Conservation (phyloP, 768 basidiomycete genomes). For the Boletus fagicola region DNA sequence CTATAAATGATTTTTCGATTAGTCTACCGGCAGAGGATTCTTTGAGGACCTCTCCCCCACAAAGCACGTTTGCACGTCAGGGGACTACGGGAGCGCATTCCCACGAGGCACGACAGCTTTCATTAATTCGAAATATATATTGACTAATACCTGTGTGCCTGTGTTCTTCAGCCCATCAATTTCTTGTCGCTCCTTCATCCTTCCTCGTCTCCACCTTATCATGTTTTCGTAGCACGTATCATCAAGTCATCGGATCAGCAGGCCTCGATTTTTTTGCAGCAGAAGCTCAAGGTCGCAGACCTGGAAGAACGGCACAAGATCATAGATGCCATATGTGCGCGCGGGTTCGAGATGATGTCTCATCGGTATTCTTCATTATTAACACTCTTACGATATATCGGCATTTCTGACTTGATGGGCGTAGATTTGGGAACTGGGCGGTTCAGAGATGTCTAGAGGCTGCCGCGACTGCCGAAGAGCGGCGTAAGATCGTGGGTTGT, state of each 20-base stretch:
- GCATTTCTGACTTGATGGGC: constrained; percentile 5
- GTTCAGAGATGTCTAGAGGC: constrained; percentile 86
- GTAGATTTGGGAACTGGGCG: constrained; percentile 90
- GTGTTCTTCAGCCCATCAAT: constrained; percentile 71
- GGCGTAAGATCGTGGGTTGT: constrained; percentile 78
- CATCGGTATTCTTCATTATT: constrained; percentile 50
- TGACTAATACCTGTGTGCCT: constrained; percentile 16
- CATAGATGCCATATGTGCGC: constrained; percentile 80
- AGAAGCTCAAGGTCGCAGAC: constrained; percentile 87
- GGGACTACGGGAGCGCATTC: constrained; percentile 29
- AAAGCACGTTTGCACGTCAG: constrained; percentile 28
- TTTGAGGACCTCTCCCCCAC: constrained; percentile 30
- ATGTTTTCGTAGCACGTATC: constrained; percentile 77
- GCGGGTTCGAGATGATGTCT: constrained; percentile 92
- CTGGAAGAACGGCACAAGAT: constrained; percentile 75
- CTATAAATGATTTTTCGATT: constrained; percentile 23
- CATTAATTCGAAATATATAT: constrained; percentile 3
- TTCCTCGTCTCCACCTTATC: constrained; percentile 80
- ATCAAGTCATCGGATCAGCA: constrained; percentile 90
- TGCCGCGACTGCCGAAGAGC: constrained; percentile 68
- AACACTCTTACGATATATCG: background rate
- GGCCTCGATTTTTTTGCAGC: constrained; percentile 86
- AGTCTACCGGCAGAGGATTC: constrained; percentile 29
- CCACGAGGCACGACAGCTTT: constrained; percentile 50
- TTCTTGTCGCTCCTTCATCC: constrained; percentile 84